Conservation (phyloP, 306 rosid genomes). For the Pachyrhizus erosus region DNA sequence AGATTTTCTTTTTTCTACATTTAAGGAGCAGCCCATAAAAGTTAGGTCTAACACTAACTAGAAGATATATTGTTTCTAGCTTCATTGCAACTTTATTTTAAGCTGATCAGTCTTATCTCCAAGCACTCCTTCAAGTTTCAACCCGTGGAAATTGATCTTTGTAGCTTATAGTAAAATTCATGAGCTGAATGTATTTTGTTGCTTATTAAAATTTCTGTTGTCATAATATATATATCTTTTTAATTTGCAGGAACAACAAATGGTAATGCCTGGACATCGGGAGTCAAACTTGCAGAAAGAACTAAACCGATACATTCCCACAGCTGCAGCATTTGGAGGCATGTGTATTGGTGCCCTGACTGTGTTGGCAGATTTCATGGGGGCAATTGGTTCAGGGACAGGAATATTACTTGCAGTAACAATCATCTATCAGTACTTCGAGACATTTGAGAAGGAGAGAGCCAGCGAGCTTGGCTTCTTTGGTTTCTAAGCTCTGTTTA, state of each 20-base stretch:
- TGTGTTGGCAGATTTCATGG: slow-evolving; percentile 79
- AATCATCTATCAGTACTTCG: slow-evolving; percentile 67
- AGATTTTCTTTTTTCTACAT: background rate
- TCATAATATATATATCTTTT: background rate
- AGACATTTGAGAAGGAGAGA: slow-evolving; percentile 72
- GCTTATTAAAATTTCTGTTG: background rate
- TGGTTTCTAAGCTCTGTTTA: slow-evolving; percentile 48
- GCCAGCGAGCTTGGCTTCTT: slow-evolving; percentile 80
- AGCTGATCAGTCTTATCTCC: background rate
- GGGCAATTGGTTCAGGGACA: slow-evolving; percentile 76
- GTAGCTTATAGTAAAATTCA: background rate
- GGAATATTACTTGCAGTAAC: slow-evolving; percentile 76
- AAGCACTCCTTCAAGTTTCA: background rate
- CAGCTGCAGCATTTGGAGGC: slow-evolving; percentile 77
- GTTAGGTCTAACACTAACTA: background rate
- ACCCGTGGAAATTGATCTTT: background rate
- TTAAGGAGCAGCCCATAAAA: background rate
- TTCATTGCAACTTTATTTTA: background rate
- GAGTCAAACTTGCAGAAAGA: slow-evolving; percentile 73
- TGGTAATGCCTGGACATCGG: slow-evolving; percentile 77
- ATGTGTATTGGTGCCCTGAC: slow-evolving; percentile 80
- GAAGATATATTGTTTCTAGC: background rate
- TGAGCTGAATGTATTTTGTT: background rate
- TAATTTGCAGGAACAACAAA: slow-evolving; percentile 67
- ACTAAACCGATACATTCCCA: slow-evolving; percentile 69